phyloP scores from a whole-genome alignment of 2,329 filamentous ascomycete species.

The Teratosphaeria gauchensis region DNA sequence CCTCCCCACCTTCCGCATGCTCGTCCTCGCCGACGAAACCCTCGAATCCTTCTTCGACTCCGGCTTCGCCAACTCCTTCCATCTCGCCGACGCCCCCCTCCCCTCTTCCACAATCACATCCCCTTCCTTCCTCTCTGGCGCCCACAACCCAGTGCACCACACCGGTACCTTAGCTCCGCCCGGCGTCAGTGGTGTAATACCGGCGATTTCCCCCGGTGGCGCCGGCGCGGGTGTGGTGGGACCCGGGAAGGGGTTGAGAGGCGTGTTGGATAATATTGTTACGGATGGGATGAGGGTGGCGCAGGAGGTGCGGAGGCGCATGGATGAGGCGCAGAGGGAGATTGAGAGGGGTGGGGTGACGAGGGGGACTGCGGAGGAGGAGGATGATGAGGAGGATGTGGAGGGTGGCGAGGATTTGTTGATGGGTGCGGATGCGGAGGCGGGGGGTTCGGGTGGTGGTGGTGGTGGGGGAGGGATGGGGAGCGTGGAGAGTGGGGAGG shows the following conservation, averaged over 20 bases:
- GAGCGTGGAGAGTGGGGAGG: slow-evolving; percentile 5
- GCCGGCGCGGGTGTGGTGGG: slow-evolving; percentile 46
- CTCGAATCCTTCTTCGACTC: slow-evolving; percentile 97
- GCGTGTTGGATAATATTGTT: slow-evolving; percentile 94
- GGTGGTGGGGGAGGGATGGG: neutral
- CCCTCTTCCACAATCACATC: slow-evolving; percentile 41
- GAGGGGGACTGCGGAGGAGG: slow-evolving; percentile 42
- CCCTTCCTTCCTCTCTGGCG: neutral
- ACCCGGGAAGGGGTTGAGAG: slow-evolving; percentile 67
- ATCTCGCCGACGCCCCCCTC: slow-evolving; percentile 59
- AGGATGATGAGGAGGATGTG: slow-evolving; percentile 60
- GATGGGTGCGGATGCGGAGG: slow-evolving; percentile 41
- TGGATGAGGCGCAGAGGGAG: slow-evolving; percentile 92
- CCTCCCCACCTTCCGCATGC: slow-evolving; percentile 95
- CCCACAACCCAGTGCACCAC: too few species aligned
- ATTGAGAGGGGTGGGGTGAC: slow-evolving; percentile 72
- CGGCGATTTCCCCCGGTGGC: slow-evolving; percentile 21
- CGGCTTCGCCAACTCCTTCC: slow-evolving; percentile 88
- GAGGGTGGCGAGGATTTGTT: slow-evolving; percentile 38
- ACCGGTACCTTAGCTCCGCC: too few species aligned
- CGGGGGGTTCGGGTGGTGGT: too few species aligned
- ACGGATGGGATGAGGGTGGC: slow-evolving; percentile 95
- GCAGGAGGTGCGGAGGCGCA: slow-evolving; percentile 77
- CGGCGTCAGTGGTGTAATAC: slow-evolving; percentile 3
- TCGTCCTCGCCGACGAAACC: slow-evolving; percentile 88